Base-by-base conservation (phyloP, 208 protist genomes). In the Vickermania ingenoplastis region DNA sequence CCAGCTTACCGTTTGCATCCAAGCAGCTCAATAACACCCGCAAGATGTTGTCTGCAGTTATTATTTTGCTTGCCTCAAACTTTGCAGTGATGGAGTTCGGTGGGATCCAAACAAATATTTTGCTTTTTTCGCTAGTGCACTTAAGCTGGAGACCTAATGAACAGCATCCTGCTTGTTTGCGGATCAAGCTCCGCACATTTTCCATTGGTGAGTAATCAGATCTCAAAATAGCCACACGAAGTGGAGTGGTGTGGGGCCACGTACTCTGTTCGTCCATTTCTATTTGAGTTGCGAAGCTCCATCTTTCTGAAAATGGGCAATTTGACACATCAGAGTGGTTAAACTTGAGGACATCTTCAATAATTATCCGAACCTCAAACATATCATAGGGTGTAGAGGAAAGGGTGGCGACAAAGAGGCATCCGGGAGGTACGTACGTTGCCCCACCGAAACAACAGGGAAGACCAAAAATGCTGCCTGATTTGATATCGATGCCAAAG, bases 321-420 rank as follows among this genome's bases (percentile, higher is more conserved):
- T 67, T 61, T 48, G 66, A 67, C 13, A 86, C 72, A 29, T 91
- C 74, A 28, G 58, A 69, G 25, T 75, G 76, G 56, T 88, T 65
- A 60, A 88, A 90, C 30, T 75, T 50, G 14, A 90, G 57, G 48
- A 94, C 68, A 59, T 94, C 87, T 41, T 89, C 75, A 13, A 94
- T 53, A 51, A 94, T 77, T 31, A 88, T 83, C 27, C 79, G 70
- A 62, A 77, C 84, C 24, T 94, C 79, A 22, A 71, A 49, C 49
- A 65, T 67, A 31, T 63, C 74, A 36, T 80, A 26, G 50, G 76
- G 81, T 21, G 79, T 86, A 17, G 83, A 67, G 21, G 71, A 67
- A n/a, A 91, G 27, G 0, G 75, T 83, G 21, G 67, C 86, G 49
- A 69, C 68, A 62, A 94, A 91, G 21, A 90, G 57, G 41, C 79